phyloP scores from a whole-genome alignment of 2,329 filamentous ascomycete genomes.

The Paraconiothyrium brasiliense region DNA sequence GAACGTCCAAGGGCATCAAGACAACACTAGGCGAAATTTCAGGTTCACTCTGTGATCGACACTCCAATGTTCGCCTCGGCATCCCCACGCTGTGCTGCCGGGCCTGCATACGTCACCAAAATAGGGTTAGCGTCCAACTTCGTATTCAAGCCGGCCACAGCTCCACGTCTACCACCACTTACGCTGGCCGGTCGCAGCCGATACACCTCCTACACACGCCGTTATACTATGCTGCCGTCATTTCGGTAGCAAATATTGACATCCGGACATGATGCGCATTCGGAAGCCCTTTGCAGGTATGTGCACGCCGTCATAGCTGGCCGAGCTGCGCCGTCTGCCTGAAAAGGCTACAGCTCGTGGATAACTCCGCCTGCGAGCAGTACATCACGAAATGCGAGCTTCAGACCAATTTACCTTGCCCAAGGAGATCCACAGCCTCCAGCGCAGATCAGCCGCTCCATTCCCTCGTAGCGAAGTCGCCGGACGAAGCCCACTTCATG shows the following conservation, averaged over 20 bases:
- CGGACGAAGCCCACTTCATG: neutral
- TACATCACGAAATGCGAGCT: neutral
- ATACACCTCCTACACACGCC: constrained; percentile 1
- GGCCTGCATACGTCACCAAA: neutral
- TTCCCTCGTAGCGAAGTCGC: constrained; percentile 6
- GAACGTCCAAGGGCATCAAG: neutral
- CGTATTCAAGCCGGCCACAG: neutral
- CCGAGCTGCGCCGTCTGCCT: constrained; percentile 25
- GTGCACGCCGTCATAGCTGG: constrained; percentile 43
- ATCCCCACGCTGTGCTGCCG: neutral
- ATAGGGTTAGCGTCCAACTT: neutral
- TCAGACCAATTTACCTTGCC: neutral
- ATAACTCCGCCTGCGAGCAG: neutral
- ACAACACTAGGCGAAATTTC: neutral
- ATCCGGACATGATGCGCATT: constrained; percentile 73
- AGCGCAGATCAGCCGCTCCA: neutral
- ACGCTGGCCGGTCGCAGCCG: neutral
- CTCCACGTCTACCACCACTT: constrained; percentile 1
- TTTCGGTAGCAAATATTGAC: neutral
- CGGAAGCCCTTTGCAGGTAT: constrained; percentile 87
- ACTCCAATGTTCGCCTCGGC: constrained; percentile 3
- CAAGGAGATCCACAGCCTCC: neutral
- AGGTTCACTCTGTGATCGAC: neutral
- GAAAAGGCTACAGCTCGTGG: constrained; percentile 5
- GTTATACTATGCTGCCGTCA: constrained; percentile 7